Base-by-base conservation (phyloP, 306 rosid genomes). In the Citrullus amarus region DNA sequence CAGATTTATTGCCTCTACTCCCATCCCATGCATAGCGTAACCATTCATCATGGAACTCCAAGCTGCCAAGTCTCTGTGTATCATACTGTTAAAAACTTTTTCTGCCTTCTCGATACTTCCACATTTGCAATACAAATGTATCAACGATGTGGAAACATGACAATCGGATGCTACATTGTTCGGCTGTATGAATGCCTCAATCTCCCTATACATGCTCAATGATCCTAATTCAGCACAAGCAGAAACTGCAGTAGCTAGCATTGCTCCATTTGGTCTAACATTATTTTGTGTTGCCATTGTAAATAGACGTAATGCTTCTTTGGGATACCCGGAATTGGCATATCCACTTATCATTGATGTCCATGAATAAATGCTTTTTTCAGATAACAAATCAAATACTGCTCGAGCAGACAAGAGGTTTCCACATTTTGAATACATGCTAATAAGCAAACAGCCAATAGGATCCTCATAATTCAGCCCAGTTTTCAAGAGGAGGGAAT, bases 41-140 rank as follows among this genome's bases (percentile, higher is more conserved):
- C 68, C 82, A 16, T 76, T 53, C 11, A 79, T 79, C 63, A 79
- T 76, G 68, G 79, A 43, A 76, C 79, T 57, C 79, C 79, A 76
- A 76, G 63, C 68, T 38, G 63, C 79, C 79, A 76, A 57, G 79
- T 76, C 79, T 57, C 39, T 76, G 15, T 22, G 41, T 76, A 43
- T 9, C 67, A 76, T 61, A 22, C 68, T 39, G 4, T 38, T 61
- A 76, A 76, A 76, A 59, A 76, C 54, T 57, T 22, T 14, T 39
- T 61, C 63, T 6, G 79, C 79, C 60, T 55, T 76, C 38, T 55
- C 5, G 6, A 76, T 20, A 36, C 67, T 36, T 17, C 68, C 79
- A 39, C 68, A 76, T 76, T 46, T 76, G 36, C 79, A 76, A 43
- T 55, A 76, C 54, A 56, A 57, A 43, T 76, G 65, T 76, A 76